Base-by-base conservation (phyloP, 345 rosid genomes). In the Melaleuca alternifolia region DNA sequence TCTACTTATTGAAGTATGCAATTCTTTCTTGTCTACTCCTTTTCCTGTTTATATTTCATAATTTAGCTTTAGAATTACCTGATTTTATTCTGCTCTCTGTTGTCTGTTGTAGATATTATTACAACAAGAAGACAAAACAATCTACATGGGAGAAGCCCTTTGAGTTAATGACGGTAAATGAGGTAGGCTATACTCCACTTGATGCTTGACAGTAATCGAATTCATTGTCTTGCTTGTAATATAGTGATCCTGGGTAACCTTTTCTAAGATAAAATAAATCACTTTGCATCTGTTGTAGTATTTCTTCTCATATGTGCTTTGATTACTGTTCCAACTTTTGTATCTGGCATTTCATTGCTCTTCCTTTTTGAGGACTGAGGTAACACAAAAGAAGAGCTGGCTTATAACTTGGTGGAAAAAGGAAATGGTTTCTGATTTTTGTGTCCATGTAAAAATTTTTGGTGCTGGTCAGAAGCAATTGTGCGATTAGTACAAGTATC, bases 71-170 rank as follows among this genome's bases (percentile, higher is more conserved):
- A 44, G 46, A 48, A 84, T 54, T 48, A 59, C 50, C 56, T 50
- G 24, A 51, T 48, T 84, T 21, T n/a, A 11, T 28, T 57, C 37
- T 84, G 20, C 71, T 48, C 50, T 84, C 9, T 54, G 79, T 71
- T 71, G 48, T 33, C 65, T 65, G 89, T 5, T 88, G 33, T 91
- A 97, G 99, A 84, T 97, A 93, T 92, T 97, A 96, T 91, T 94
- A 91, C 92, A 97, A 97, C 91, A 96, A 92, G 93, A 94, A 87
- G 92, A 93, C 97, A 62, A 93, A 92, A 84, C 92, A 89, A 91
- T 96, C 99, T 83, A 93, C 93, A 84, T 97, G 99, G 99, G 98
- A 94, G 91, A 97, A 96, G 93, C 99, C 99, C 85, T 87, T 90
- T 82, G 99, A 96, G 87, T 90, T 97, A 93, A 95, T 97, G 99